Evolutionary conservation across 306 rosid genomes (phyloP).

Genomic region (Cucurbita argyrosperma): DNA sequence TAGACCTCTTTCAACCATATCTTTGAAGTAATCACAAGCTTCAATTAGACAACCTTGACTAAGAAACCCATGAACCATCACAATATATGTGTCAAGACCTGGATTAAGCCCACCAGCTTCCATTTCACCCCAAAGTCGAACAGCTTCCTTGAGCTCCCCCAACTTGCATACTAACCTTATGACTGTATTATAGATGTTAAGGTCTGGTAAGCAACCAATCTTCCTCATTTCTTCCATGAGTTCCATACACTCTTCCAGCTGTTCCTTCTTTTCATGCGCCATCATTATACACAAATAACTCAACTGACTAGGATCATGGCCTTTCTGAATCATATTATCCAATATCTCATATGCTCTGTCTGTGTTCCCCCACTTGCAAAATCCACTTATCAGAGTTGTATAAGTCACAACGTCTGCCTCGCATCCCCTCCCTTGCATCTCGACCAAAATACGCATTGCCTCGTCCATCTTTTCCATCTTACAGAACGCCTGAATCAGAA

Average conservation of each 20-base stretch:
- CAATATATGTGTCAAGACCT: slow-evolving; percentile 50
- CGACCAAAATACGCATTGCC: slow-evolving; percentile 49
- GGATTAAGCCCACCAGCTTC: slow-evolving; percentile 49
- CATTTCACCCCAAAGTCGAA: slow-evolving; percentile 60
- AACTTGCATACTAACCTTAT: slow-evolving; percentile 70
- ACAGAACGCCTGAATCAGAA: slow-evolving; percentile 63
- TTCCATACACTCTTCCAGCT: slow-evolving; percentile 66
- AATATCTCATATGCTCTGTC: slow-evolving; percentile 53
- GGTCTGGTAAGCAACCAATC: slow-evolving; percentile 58
- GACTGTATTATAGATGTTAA: slow-evolving; percentile 43
- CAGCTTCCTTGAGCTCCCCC: slow-evolving; percentile 62
- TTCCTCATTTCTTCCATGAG: slow-evolving; percentile 59
- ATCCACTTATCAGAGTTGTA: slow-evolving; percentile 61
- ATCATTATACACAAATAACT: slow-evolving; percentile 48
- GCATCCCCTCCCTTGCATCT: slow-evolving; percentile 66
- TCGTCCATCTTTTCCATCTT: slow-evolving; percentile 60
- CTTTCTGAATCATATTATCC: slow-evolving; percentile 58
- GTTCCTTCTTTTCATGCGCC: slow-evolving; percentile 83
- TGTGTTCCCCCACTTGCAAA: slow-evolving; percentile 74
- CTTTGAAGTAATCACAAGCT: slow-evolving; percentile 71
- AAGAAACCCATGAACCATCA: slow-evolving; percentile 74
- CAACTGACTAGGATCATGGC: slow-evolving; percentile 46
- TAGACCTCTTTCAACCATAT: slow-evolving; percentile 69
- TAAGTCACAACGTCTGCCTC: slow-evolving; percentile 55
- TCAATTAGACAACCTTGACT: slow-evolving; percentile 49